Evolutionary conservation across 2,329 filamentous ascomycete species (phyloP).

Genomic region (Trichoderma pleuroti): DNA sequence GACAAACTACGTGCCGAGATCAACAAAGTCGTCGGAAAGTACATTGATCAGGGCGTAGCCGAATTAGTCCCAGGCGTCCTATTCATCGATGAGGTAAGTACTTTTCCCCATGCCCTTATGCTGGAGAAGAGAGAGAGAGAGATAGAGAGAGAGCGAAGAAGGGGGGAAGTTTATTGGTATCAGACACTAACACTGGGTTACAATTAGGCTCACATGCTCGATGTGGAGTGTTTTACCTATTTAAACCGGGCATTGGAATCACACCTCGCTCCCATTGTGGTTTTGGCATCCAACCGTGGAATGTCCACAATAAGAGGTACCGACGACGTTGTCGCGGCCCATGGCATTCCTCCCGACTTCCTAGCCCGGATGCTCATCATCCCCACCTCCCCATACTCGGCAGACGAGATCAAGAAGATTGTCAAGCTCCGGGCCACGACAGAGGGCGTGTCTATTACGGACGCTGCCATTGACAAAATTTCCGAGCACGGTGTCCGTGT

Average conservation of each 20-base stretch:
- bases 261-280: constrained; percentile 91
- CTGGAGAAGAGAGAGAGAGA: neutral
- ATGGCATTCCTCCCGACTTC: constrained; percentile 92
- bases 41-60: constrained; percentile 96
- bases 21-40: constrained; percentile 98
- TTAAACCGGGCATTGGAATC: constrained; percentile 97
- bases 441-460: constrained; percentile 74
- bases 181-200: constrained; percentile 20
- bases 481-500: constrained; percentile 83
- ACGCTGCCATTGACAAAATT: constrained; percentile 82
- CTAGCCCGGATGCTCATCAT: constrained; percentile 92
- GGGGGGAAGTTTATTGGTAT: constrained; percentile 10
- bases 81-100: constrained; percentile 90
- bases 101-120: neutral
- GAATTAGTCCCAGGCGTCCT: constrained; percentile 97
- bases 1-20: constrained; percentile 95
- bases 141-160: neutral
- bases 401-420: constrained; percentile 89
- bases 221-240: constrained; percentile 98
- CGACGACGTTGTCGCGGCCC: constrained; percentile 75
- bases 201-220: constrained; percentile 94
- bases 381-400: constrained; percentile 84
- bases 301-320: constrained; percentile 90
- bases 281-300: constrained; percentile 94
- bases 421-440: constrained; percentile 79